These are phyloP conservation scores for Colletotrichum scovillei DNA, from an alignment of 2,329 filamentous ascomycete genomes.

Conservation along the genomic window DNA sequence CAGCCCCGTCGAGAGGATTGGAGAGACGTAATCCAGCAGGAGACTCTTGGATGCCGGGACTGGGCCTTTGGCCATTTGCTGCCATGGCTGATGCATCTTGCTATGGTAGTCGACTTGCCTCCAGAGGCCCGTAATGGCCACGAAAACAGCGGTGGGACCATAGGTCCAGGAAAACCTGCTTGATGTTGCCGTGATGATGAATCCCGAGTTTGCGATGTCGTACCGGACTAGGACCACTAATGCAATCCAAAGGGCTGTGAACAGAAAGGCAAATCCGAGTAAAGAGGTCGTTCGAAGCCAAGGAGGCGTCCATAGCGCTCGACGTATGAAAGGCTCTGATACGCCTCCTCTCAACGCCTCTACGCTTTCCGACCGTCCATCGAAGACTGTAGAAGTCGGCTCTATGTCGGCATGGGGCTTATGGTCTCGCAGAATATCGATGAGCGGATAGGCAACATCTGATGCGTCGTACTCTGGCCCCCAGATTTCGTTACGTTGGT, in stretches of 20 bases:
- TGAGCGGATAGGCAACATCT: background rate
- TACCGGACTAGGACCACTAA: background rate
- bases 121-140: background rate
- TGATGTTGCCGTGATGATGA: background rate
- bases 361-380: background rate
- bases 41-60: background rate
- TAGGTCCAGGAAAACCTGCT: background rate
- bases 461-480: background rate
- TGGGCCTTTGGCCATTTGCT: background rate
- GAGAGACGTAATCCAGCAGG: background rate
- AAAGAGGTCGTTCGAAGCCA: background rate
- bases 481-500: background rate
- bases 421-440: background rate
- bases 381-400: background rate
- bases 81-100: background rate
- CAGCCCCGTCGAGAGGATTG: background rate
- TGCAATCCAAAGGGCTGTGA: background rate
- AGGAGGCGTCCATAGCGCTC: background rate
- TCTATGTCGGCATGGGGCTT: background rate
- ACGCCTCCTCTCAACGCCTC: background rate
- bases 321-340: background rate
- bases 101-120: background rate
- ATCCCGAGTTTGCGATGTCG: background rate
- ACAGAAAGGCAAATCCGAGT: background rate
- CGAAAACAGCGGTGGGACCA: background rate